Percentiles rank a stretch among this genome's conserved stretches.
Evolutionary conservation across 176 grass and related monocot species (phyloP).

Genomic region (Hordeum vulgare): DNA sequence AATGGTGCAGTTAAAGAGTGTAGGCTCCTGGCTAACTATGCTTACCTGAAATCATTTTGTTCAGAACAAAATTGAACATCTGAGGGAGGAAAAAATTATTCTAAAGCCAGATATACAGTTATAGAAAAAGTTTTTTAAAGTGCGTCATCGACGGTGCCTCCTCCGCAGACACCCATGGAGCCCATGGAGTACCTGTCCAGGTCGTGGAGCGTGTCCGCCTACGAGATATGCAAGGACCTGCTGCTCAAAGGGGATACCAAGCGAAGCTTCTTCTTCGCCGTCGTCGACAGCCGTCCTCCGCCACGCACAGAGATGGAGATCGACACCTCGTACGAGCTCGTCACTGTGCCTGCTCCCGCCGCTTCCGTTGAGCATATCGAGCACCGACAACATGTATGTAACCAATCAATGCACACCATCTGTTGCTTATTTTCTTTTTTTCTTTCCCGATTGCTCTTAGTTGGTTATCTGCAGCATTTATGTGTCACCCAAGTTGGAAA

Average conservation of each 20-base stretch:
- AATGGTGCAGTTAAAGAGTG: too few species aligned
- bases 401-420: background rate
- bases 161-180: conserved; percentile 58
- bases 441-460: background rate
- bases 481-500: background rate
- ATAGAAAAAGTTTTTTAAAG: too few species aligned
- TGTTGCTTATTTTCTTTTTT: background rate
- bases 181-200: conserved; percentile 64
- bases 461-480: background rate
- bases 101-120: too few species aligned
- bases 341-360: background rate
- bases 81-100: too few species aligned
- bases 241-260: conserved; percentile 41
- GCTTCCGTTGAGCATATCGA: conserved; percentile 2
- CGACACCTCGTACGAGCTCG: background rate
- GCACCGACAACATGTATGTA: conserved; percentile 17
- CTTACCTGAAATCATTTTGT: too few species aligned
- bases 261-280: conserved; percentile 29
- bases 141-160: background rate
- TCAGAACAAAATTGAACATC: too few species aligned
- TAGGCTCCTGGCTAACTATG: too few species aligned
- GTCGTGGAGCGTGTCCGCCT: conserved; percentile 66
- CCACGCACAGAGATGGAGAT: background rate
- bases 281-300: background rate
- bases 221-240: conserved; percentile 59